phyloP scores from a whole-genome alignment of 2,329 filamentous ascomycete species.

The Paecilomyces fulvus region DNA sequence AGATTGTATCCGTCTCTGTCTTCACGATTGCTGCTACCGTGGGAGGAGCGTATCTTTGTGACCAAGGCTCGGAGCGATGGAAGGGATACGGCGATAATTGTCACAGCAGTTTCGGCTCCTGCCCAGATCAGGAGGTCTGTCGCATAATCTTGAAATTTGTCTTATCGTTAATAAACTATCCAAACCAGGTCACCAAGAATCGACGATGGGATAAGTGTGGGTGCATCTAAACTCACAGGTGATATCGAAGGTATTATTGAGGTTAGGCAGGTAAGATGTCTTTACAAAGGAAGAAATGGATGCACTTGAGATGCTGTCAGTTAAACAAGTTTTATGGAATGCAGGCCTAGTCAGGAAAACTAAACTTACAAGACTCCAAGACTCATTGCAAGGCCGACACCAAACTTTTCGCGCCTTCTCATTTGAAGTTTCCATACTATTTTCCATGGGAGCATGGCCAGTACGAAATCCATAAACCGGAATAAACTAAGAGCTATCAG shows the following conservation, averaged over 20 bases:
- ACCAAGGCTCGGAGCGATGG: slow-evolving; percentile 19
- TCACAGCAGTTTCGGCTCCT: slow-evolving; percentile 17
- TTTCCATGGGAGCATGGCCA: slow-evolving; percentile 18
- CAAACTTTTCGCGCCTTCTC: slow-evolving; percentile 18
- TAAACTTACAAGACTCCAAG: slow-evolving; percentile 17
- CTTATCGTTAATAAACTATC: neutral
- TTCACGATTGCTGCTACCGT: neutral
- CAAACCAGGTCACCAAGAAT: neutral
- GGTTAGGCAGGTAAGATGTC: slow-evolving; percentile 14
- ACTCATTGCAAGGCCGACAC: slow-evolving; percentile 18
- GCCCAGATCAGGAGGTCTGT: slow-evolving; percentile 17
- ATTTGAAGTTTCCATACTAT: slow-evolving; percentile 20
- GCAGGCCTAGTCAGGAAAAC: neutral
- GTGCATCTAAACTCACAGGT: slow-evolving; percentile 7
- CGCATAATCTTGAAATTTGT: neutral
- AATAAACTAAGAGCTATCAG: slow-evolving; percentile 8
- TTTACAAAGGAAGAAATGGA: slow-evolving; percentile 16
- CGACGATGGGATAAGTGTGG: neutral
- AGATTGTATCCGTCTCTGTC: slow-evolving; percentile 9
- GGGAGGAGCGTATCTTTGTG: neutral
- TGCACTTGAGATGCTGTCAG: slow-evolving; percentile 7
- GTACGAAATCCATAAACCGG: slow-evolving; percentile 18
- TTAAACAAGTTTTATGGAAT: neutral
- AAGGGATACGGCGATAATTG: slow-evolving; percentile 20
- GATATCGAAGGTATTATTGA: slow-evolving; percentile 13